Conservation (phyloP, 768 basidiomycete species). For the Suillus cothurnatus region DNA sequence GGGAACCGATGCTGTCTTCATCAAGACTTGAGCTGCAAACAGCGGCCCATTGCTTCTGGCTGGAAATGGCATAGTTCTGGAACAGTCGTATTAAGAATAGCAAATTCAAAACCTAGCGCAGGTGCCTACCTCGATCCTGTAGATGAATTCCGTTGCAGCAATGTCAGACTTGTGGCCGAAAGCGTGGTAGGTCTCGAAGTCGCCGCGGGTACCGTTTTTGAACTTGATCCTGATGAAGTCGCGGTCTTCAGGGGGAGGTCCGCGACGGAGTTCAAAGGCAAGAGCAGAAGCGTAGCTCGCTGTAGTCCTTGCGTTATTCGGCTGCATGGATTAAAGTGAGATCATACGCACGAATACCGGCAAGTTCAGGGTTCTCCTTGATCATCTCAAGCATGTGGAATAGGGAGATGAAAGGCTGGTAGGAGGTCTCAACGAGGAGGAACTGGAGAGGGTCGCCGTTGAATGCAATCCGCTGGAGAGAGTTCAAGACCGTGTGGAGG, state of each 20-base stretch:
- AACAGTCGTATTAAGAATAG: not conserved
- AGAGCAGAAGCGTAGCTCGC: conserved; percentile 76
- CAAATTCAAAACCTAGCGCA: not conserved
- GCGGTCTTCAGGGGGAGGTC: conserved; percentile 71
- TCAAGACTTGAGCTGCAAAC: conserved; percentile 37
- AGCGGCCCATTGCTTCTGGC: conserved; percentile 46
- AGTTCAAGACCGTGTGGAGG: conserved; percentile 66
- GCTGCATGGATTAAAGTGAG: not conserved
- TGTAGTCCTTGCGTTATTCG: conserved; percentile 30
- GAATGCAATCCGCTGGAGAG: conserved; percentile 78
- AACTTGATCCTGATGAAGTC: conserved; percentile 85
- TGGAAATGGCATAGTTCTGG: conserved; percentile 47
- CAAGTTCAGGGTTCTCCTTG: conserved; percentile 57
- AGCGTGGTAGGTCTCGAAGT: conserved; percentile 69
- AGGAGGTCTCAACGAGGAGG: conserved; percentile 76
- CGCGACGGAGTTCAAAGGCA: conserved; percentile 77
- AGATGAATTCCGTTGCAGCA: conserved; percentile 83
- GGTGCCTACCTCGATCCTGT: conserved; percentile 68
- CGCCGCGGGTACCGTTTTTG: conserved; percentile 72
- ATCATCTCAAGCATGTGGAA: conserved; percentile 74
- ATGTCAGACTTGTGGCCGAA: conserved; percentile 78
- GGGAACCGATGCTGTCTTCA: conserved; percentile 32
- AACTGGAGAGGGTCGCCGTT: conserved; percentile 80
- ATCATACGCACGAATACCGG: conserved; percentile 62
- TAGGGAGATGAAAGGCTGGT: conserved; percentile 89